A percentile compares a stretch with the other conserved stretches of the same genome.
Evolutionary conservation across 2,329 filamentous ascomycete species (phyloP).

Genomic region (Ceratocystis colombiana): DNA sequence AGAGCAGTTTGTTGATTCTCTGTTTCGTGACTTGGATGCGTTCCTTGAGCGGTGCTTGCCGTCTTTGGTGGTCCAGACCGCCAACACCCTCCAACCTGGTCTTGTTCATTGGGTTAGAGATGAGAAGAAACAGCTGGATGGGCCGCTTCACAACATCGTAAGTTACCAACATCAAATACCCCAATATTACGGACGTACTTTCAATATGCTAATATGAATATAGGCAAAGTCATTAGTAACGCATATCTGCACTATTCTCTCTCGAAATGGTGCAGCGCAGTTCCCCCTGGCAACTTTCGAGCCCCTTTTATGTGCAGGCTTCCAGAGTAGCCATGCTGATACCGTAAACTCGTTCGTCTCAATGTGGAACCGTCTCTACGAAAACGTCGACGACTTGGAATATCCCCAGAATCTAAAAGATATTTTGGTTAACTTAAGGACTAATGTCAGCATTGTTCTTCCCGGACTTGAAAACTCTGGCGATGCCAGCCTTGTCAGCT

Average conservation of each 20-base stretch:
- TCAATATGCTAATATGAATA: not conserved
- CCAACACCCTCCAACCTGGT: constrained; percentile 53
- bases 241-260: constrained; percentile 37
- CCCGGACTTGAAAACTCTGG: constrained; percentile 33
- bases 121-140: constrained; percentile 33
- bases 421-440: constrained; percentile 51
- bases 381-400: constrained; percentile 45
- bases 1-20: constrained; percentile 34
- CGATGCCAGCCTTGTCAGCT: constrained; percentile 30
- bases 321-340: constrained; percentile 46
- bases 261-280: constrained; percentile 33
- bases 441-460: constrained; percentile 41
- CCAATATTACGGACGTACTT: constrained; percentile 20
- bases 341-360: constrained; percentile 44
- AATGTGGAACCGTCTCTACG: constrained; percentile 63
- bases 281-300: constrained; percentile 46
- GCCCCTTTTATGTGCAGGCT: constrained; percentile 45
- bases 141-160: constrained; percentile 36
- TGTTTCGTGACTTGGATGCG: constrained; percentile 45
- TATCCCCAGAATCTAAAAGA: constrained; percentile 57
- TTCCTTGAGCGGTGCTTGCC: constrained; percentile 44
- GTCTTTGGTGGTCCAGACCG: constrained; percentile 44
- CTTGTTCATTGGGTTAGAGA: constrained; percentile 54
- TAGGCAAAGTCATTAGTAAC: constrained; percentile 45
- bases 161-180: constrained; percentile 29